Evolutionary conservation across 2,329 filamentous ascomycete species (phyloP), one percentile per base, ranked within the genome.

Genomic region (Fusarium sp.): DNA sequence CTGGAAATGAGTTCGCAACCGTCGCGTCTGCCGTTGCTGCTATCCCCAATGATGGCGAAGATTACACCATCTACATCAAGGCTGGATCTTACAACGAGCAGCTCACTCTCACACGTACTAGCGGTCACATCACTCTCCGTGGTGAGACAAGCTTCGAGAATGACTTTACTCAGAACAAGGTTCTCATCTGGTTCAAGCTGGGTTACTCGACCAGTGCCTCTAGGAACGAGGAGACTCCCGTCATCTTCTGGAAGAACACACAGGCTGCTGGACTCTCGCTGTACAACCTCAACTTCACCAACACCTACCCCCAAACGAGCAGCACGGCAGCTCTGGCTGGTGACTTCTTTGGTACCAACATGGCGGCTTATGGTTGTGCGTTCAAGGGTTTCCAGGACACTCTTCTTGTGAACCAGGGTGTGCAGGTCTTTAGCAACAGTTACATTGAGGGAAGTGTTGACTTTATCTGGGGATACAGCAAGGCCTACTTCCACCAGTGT

Each of bases 261-360:
- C 64, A 78, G 67, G 83, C 84, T 1, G 78, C 80, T 9, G 85
- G 87, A 65, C 81, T 91, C 64, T 87, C 87, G 67, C 80, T 91
- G 29, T 92, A 92, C 81, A 92, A 92, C 71, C 82, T 92, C 76
- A 90, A 87, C 70, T 80, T 87, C 8, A 80, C 81, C n/a, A 87
- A 87, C 73, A 82, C 81, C 0, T 85, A 83, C 64, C 81, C 80
- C 5, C 85, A 87, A 71, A 86, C 64, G 4, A 77, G 83, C 10
- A 81, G 86, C 40, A 85, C 85, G 0, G 78, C 87, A 8, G 82
- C 82, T 14, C 82, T 85, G 1, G 80, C 80, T 3, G 80, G 77
- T 10, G 79, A 81, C 58, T 80, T 82, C 55, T 81, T 80, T 33
- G 82, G 81, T 8, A 78, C 59, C 12, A 69, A 70, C 35, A 75